Evolutionary conservation across 352 stramenopile genomes (phyloP), one percentile per base, ranked within the genome.

Genomic region (Phytopythium sindhum): DNA sequence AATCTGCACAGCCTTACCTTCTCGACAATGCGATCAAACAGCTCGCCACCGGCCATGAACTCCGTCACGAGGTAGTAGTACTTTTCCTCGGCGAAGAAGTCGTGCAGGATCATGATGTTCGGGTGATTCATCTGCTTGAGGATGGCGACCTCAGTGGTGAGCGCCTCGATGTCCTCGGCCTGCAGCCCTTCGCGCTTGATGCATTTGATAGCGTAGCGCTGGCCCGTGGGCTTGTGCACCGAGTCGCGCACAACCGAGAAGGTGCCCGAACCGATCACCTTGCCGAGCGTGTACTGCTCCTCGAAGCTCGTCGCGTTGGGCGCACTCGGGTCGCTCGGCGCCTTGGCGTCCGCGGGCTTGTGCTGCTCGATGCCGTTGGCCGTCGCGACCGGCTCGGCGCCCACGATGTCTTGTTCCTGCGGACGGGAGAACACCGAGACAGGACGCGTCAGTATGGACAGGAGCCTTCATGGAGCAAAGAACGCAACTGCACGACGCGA

Each of bases 1-100:
- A 2, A 48, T 8, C 26, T 26, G 26, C 65, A 23, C 42, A 21
- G 24, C 8, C 73, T 19, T 51, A 92, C 85, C 77, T 95, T 95
- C 57, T 95, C 80, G 17, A 95, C 86, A 11, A 95, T 93, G 54
- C 86, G 86, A 31, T 93, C 87, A 60, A 96, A 94, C 14, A 93
- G 81, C 63, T 94, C 86, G 24, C 94, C 93, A 33, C 97, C 97
- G 39, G 89, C 90, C 82, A 98, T 98, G 57, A 98, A 94, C 76
- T 99, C 96, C 39, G 98, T 98, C 4, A 99, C 95, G 54, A 99
- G 80, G 75, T 99, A 99, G 76, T 98, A 99, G 66, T 97, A 88
- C 52, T 98, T 95, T 3, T 88, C 79, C 51, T 98, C 91, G 14
- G 96, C 84, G 70, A 97, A 98, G 67, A 98, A 97, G 69, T 97